Percentiles rank a stretch among this genome's conserved stretches.
phyloP scores from a whole-genome alignment of 129 eudicot genomes.

The Artemisia annua region DNA sequence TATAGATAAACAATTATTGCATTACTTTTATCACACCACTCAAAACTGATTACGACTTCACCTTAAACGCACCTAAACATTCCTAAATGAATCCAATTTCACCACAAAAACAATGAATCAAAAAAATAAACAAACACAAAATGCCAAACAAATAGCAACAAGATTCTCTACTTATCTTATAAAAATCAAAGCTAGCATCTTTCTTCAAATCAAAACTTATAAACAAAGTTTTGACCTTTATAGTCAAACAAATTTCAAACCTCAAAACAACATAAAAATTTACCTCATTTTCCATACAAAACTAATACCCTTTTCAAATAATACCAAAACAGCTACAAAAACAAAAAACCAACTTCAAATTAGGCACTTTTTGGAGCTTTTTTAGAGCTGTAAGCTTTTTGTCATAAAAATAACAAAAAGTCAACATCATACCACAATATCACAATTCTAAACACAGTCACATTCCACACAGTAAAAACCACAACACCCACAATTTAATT shows the following conservation, averaged over 20 bases:
- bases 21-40: not conserved
- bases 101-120: not conserved
- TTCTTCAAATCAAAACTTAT: not conserved
- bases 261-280: not conserved
- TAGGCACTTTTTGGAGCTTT: too few species aligned
- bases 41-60: not conserved
- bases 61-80: slow-evolving; percentile 11
- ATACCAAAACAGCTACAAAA: not conserved
- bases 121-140: not conserved
- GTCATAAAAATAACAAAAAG: slow-evolving; percentile 1
- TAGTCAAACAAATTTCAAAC: slow-evolving; percentile 1
- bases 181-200: not conserved
- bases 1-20: too few species aligned
- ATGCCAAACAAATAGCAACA: not conserved
- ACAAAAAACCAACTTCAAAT: not conserved
- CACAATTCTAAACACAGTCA: not conserved
- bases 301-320: not conserved
- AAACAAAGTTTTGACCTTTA: not conserved
- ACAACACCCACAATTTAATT: not conserved
- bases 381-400: too few species aligned
- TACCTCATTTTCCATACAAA: not conserved
- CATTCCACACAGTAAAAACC: not conserved
- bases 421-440: not conserved
- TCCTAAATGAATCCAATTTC: slow-evolving; percentile 7
- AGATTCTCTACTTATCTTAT: not conserved